These are phyloP conservation scores for Boletus rubescentipes DNA, from an alignment of 768 basidiomycete genomes.

Conservation along the genomic window DNA sequence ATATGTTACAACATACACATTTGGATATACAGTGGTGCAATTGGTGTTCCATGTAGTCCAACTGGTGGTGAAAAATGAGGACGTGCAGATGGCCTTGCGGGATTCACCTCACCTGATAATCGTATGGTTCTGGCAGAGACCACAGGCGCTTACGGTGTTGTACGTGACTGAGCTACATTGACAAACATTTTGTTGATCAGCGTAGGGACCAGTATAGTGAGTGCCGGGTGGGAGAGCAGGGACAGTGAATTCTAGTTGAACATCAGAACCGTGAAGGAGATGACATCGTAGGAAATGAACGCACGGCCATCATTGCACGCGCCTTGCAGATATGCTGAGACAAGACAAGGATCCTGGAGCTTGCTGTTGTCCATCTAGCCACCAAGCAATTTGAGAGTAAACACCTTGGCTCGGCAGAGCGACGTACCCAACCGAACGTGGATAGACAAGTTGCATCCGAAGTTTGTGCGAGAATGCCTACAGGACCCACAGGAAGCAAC, in stretches of 20 bases:
- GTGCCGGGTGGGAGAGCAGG: constrained; percentile 35
- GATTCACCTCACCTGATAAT: constrained; percentile 34
- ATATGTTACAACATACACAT: constrained; percentile 17
- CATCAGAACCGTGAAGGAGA: constrained; percentile 10
- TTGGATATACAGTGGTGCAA: constrained; percentile 39
- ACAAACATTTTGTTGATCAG: constrained; percentile 35
- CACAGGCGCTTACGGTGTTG: constrained; percentile 56
- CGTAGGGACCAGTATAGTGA: constrained; percentile 35
- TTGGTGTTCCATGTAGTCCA: constrained; percentile 53
- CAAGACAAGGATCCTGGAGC: constrained; percentile 45
- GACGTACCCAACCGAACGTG: constrained; percentile 29
- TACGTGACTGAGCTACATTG: constrained; percentile 59
- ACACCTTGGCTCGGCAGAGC: no score
- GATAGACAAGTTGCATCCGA: constrained; percentile 22
- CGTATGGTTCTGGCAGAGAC: constrained; percentile 49
- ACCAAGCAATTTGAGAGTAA: neutral
- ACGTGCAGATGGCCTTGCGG: neutral
- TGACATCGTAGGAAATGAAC: constrained; percentile 17
- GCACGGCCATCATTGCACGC: constrained; percentile 43
- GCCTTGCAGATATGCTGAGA: constrained; percentile 44
- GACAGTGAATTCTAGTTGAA: constrained; percentile 38
- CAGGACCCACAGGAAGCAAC: constrained; percentile 19
- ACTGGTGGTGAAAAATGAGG: constrained; percentile 29
- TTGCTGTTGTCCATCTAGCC: constrained; percentile 41
- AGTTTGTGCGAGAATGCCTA: constrained; percentile 21